Conservation (phyloP, 2,329 filamentous ascomycete genomes). For the Phoma herbarum region DNA sequence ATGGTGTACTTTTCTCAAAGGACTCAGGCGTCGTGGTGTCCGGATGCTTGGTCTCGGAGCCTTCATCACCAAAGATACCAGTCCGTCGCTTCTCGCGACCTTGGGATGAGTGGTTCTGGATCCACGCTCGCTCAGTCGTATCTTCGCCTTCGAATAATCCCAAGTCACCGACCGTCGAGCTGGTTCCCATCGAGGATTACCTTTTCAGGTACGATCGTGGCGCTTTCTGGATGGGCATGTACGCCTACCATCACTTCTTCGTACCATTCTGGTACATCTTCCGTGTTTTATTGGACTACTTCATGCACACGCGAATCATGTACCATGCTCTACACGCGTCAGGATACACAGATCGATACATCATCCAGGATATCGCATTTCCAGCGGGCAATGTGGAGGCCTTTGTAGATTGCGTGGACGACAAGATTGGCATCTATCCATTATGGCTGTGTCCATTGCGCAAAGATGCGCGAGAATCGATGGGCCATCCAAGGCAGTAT, state of each 20-base stretch:
- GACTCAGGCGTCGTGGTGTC: slow-evolving; percentile 66
- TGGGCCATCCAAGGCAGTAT: slow-evolving; percentile 39
- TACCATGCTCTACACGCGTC: slow-evolving; percentile 70
- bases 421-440: slow-evolving; percentile 61
- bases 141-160: neutral
- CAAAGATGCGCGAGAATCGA: slow-evolving; percentile 41
- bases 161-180: slow-evolving; percentile 41
- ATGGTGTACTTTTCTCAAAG: slow-evolving; percentile 69
- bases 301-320: slow-evolving; percentile 69
- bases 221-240: slow-evolving; percentile 70
- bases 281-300: slow-evolving; percentile 67
- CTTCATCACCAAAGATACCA: slow-evolving; percentile 34
- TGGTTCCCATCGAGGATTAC: slow-evolving; percentile 62
- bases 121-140: slow-evolving; percentile 61
- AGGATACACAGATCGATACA: slow-evolving; percentile 62
- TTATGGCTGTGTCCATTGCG: slow-evolving; percentile 66
- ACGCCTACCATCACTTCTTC: slow-evolving; percentile 68
- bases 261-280: slow-evolving; percentile 68
- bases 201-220: slow-evolving; percentile 71
- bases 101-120: slow-evolving; percentile 76
- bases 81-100: slow-evolving; percentile 62
- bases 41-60: slow-evolving; percentile 63
- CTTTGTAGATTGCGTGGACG: slow-evolving; percentile 62
- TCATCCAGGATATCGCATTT: slow-evolving; percentile 71
- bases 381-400: slow-evolving; percentile 60